Conservation (phyloP, 208 protist genomes). For the Leishmania amazonensis region DNA sequence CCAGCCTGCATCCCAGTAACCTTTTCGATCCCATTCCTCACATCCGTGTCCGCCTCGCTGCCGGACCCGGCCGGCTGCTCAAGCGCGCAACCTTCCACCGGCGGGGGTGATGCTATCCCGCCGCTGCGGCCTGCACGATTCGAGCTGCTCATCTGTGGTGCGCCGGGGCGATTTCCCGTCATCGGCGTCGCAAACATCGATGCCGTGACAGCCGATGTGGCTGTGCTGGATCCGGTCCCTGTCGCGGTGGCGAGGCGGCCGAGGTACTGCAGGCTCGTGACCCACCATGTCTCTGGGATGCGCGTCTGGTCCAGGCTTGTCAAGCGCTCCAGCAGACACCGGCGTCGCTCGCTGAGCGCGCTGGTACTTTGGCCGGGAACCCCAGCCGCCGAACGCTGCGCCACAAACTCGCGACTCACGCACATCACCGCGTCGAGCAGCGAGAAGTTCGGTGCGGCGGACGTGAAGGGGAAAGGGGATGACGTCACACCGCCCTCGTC, state of each 20-base stretch:
- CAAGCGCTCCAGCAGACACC: slow-evolving; percentile 47
- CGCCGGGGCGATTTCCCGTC: too few relatives aligned
- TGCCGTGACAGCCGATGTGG: background rate
- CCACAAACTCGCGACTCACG: slow-evolving; percentile 81
- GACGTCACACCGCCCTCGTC: background rate
- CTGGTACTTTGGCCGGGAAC: slow-evolving; percentile 22
- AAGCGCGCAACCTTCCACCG: background rate
- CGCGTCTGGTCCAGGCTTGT: slow-evolving; percentile 57
- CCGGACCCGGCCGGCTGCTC: background rate
- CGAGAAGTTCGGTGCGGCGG: slow-evolving; percentile 49
- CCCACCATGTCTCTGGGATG: slow-evolving; percentile 77
- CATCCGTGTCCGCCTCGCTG: background rate
- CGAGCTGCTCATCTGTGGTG: background rate
- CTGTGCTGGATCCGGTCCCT: background rate
- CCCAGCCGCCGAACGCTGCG: slow-evolving; percentile 28
- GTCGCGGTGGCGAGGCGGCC: slow-evolving; percentile 12
- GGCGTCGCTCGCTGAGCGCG: slow-evolving; percentile 33
- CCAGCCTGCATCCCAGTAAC: background rate
- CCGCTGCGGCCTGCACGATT: background rate
- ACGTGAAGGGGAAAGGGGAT: background rate
- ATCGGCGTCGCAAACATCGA: background rate
- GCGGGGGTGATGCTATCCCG: background rate
- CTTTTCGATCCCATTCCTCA: background rate
- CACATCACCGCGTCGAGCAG: slow-evolving; percentile 68
- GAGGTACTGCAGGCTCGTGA: slow-evolving; percentile 41